phyloP scores from a whole-genome alignment of 495 filamentous ascomycete species.

The Cercophora samala region DNA sequence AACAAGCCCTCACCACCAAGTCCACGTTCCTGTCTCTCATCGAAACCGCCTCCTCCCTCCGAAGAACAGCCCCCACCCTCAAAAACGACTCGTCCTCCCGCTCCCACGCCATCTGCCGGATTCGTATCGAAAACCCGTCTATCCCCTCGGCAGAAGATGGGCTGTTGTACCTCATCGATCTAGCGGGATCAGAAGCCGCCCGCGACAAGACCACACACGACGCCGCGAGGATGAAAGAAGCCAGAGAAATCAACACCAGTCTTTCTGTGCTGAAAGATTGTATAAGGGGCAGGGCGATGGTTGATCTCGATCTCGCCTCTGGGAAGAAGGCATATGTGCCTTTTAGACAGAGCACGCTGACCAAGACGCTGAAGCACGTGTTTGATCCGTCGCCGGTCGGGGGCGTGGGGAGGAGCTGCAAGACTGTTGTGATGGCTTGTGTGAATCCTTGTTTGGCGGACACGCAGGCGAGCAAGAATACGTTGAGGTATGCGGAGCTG shows the following conservation, averaged over 20 bases:
- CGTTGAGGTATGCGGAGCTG: conserved; percentile 28
- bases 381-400: conserved; percentile 24
- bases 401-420: conserved; percentile 10
- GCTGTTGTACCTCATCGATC: conserved; percentile 45
- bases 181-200: conserved; percentile 45
- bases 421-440: conserved; percentile 29
- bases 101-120: conserved; percentile 48
- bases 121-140: conserved; percentile 39
- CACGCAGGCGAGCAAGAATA: conserved; percentile 26
- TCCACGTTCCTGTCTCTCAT: conserved; percentile 17
- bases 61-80: conserved; percentile 26
- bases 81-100: conserved; percentile 48
- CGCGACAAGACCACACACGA: conserved; percentile 33
- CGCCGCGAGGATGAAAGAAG: conserved; percentile 39
- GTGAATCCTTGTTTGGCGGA: conserved; percentile 31
- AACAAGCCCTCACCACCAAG: conserved; percentile 21
- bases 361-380: conserved; percentile 31
- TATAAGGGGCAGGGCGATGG: conserved; percentile 35
- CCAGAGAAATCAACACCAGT: conserved; percentile 46
- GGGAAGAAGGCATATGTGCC: conserved; percentile 25
- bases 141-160: conserved; percentile 32
- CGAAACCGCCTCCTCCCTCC: conserved; percentile 25
- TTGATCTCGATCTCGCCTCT: conserved; percentile 11
- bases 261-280: conserved; percentile 43
- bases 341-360: conserved; percentile 28